Evolutionary conservation across 2,329 filamentous ascomycete genomes (phyloP).

Genomic region (Lithohypha guttulata): DNA sequence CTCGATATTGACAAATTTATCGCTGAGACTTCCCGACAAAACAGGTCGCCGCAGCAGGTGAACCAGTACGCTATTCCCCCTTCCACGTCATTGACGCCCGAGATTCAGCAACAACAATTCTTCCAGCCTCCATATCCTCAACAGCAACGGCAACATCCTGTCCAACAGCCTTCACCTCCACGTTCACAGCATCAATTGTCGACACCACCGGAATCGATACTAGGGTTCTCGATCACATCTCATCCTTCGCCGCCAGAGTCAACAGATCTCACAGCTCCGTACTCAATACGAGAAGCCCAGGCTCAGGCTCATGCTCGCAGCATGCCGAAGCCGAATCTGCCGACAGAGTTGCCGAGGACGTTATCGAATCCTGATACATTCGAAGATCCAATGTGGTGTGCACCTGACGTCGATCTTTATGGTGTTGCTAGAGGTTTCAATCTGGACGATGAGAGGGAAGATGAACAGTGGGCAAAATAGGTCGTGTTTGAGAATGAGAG

Average conservation of each 20-base stretch:
- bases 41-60: slow-evolving; percentile 13
- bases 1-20: slow-evolving; percentile 31
- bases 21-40: slow-evolving; percentile 17
- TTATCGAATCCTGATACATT: slow-evolving; percentile 11
- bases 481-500: too few species aligned
- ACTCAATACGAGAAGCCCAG: slow-evolving; percentile 20
- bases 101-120: not conserved
- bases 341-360: slow-evolving; percentile 1
- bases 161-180: slow-evolving; percentile 3
- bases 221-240: slow-evolving; percentile 17
- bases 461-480: slow-evolving; percentile 22
- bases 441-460: slow-evolving; percentile 20
- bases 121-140: too few species aligned
- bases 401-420: slow-evolving; percentile 15
- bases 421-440: slow-evolving; percentile 15
- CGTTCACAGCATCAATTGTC: slow-evolving; percentile 2
- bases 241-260: slow-evolving; percentile 14
- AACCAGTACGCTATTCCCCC: not conserved
- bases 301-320: slow-evolving; percentile 19
- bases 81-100: slow-evolving; percentile 4
- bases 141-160: slow-evolving; percentile 1
- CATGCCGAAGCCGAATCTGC: not conserved
- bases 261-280: slow-evolving; percentile 14
- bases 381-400: slow-evolving; percentile 19
- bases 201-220: slow-evolving; percentile 11